Evolutionary conservation across 306 rosid genomes (phyloP).

Genomic region (Cicer chorassanicum): DNA sequence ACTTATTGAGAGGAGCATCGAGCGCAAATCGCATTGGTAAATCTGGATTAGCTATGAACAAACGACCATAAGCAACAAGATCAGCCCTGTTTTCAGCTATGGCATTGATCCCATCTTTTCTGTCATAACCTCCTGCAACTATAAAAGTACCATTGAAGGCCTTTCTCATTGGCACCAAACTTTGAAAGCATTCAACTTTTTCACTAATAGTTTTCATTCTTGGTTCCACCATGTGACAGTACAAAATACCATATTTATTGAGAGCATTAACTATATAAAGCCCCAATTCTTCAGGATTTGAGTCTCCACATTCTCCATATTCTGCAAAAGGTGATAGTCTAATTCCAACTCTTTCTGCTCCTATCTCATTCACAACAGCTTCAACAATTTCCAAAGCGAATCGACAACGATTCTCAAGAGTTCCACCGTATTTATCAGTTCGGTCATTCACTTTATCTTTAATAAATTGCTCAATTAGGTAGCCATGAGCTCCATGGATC

Average conservation of each 20-base stretch:
- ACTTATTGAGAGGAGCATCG: slow-evolving; percentile 27
- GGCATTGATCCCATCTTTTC: slow-evolving; percentile 33
- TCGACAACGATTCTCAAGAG: slow-evolving; percentile 30
- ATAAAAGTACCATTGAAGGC: slow-evolving; percentile 37
- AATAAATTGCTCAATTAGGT: slow-evolving; percentile 27
- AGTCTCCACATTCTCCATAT: slow-evolving; percentile 23
- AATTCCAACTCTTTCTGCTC: slow-evolving; percentile 35
- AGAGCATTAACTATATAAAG: slow-evolving; percentile 34
- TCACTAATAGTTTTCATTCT: slow-evolving; percentile 24
- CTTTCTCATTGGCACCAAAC: slow-evolving; percentile 27
- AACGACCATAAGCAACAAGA: slow-evolving; percentile 36
- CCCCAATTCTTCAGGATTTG: slow-evolving; percentile 10
- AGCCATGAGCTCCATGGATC: slow-evolving; percentile 38
- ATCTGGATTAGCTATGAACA: slow-evolving; percentile 38
- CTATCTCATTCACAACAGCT: slow-evolving; percentile 33
- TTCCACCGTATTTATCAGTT: slow-evolving; percentile 33
- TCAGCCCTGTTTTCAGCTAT: slow-evolving; percentile 23
- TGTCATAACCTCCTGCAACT: slow-evolving; percentile 16
- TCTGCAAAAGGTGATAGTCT: slow-evolving; percentile 38
- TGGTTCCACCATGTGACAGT: slow-evolving; percentile 37
- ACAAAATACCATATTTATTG: slow-evolving; percentile 16
- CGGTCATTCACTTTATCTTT: slow-evolving; percentile 37
- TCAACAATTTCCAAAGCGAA: slow-evolving; percentile 26
- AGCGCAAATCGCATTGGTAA: slow-evolving; percentile 20
- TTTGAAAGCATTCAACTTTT: not conserved